A percentile compares a stretch with the other conserved stretches of the same genome.
Evolutionary conservation across 2,329 filamentous ascomycete species (phyloP).

Genomic region (Rhytidhysteron rufulum): DNA sequence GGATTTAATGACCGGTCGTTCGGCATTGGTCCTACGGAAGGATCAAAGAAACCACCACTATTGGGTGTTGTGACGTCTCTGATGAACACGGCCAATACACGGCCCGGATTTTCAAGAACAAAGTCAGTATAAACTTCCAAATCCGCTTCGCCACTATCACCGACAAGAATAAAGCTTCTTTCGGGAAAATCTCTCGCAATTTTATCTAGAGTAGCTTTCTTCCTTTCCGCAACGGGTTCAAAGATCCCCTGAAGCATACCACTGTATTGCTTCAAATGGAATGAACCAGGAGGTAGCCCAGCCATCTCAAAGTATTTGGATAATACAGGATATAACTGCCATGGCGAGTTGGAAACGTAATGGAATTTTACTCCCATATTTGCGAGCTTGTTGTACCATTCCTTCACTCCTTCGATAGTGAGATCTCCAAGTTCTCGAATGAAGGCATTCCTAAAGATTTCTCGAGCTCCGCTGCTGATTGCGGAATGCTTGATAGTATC

Average conservation of each 20-base stretch:
- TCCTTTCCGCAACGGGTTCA: slow-evolving; percentile 91
- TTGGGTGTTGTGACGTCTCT: slow-evolving; percentile 86
- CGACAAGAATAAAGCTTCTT: slow-evolving; percentile 83
- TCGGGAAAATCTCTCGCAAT: slow-evolving; percentile 87
- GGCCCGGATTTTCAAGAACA: slow-evolving; percentile 76
- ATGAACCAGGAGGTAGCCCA: slow-evolving; percentile 79
- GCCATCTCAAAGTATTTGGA: slow-evolving; percentile 79
- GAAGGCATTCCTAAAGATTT: slow-evolving; percentile 96
- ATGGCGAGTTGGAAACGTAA: slow-evolving; percentile 98
- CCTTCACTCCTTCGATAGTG: slow-evolving; percentile 78
- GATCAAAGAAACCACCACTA: slow-evolving; percentile 73
- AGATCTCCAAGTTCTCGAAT: slow-evolving; percentile 79
- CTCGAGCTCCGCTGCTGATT: slow-evolving; percentile 78
- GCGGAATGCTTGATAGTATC: slow-evolving; percentile 97
- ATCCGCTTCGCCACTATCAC: slow-evolving; percentile 95
- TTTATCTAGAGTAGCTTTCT: slow-evolving; percentile 80
- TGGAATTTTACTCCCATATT: slow-evolving; percentile 83
- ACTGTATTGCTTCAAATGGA: slow-evolving; percentile 93
- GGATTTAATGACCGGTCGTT: slow-evolving; percentile 27
- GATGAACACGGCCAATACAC: slow-evolving; percentile 86
- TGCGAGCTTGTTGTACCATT: slow-evolving; percentile 81
- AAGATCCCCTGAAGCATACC: slow-evolving; percentile 98
- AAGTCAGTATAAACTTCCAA: slow-evolving; percentile 95
- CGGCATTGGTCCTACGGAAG: slow-evolving; percentile 43
- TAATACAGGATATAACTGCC: slow-evolving; percentile 91